Evolutionary conservation across 2,329 filamentous ascomycete species (phyloP).

Genomic region (Monosporascus cannonballus): DNA sequence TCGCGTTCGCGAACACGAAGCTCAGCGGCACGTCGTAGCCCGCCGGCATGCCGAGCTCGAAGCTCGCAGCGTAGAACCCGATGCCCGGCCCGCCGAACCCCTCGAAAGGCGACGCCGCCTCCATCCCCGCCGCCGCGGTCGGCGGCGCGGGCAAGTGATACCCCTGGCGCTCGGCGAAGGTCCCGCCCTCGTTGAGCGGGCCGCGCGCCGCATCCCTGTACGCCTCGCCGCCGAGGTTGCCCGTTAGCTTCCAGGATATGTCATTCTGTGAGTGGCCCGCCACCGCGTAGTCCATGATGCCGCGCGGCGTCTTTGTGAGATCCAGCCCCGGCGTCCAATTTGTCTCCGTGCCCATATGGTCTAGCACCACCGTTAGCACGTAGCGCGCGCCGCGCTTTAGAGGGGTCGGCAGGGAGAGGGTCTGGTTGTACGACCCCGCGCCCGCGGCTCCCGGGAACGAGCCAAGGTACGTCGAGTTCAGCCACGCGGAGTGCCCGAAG

Average conservation of each 20-base stretch:
- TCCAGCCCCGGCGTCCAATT: conserved; percentile 46
- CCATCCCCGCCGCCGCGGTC: conserved; percentile 32
- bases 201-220: conserved; percentile 55
- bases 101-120: conserved; percentile 16
- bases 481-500: conserved; percentile 63
- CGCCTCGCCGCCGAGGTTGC: conserved; percentile 60
- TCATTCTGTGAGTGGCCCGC: conserved; percentile 9
- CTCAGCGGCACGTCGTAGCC: conserved; percentile 56
- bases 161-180: conserved; percentile 58
- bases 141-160: conserved; percentile 54
- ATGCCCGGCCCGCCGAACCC: conserved; percentile 47
- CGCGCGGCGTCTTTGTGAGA: conserved; percentile 57
- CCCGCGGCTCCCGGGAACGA: conserved; percentile 25
- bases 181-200: conserved; percentile 60
- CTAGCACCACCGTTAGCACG: conserved; percentile 63
- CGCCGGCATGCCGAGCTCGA: conserved; percentile 48
- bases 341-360: conserved; percentile 67
- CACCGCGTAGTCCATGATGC: conserved; percentile 56
- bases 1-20: conserved; percentile 49
- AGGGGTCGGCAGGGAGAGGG: conserved; percentile 38
- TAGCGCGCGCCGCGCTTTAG: conserved; percentile 42
- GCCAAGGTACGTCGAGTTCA: conserved; percentile 58
- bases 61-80: conserved; percentile 49
- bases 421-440: conserved; percentile 32
- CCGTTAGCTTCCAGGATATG: conserved; percentile 60